Base-by-base conservation (phyloP, 164 flowering plant genomes). In the Vitis riparia region DNA sequence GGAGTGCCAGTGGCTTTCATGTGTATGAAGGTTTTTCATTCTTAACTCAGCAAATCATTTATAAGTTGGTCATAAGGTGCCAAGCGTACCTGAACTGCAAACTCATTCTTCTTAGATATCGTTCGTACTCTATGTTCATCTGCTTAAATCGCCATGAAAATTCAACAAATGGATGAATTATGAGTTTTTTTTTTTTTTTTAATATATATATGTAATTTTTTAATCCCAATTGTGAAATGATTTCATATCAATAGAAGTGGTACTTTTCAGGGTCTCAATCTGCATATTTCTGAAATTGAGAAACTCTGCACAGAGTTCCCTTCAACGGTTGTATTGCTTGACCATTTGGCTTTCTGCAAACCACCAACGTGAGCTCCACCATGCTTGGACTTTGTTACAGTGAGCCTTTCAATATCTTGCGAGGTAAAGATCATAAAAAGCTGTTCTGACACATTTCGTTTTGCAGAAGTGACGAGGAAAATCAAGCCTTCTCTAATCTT, bases 321-420 rank as follows among this genome's bases (percentile, higher is more conserved):
- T 68, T 84, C 91, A 5, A 94, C 97, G 5, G 65, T 68, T 62
- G 95, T 92, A 11, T 62, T 94, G 74, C 88, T 92, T 59, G 97
- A 94, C 84, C 98, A 94, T 72, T 59, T 92, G 62, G 97, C 81
- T 63, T 94, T 94, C 82, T 92, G 97, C 91, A 92, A 87, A 76
- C 92, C 92, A 71, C 97, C 98, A 68, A 55, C 13, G 97, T 92
- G 69, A 85, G 86, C 51, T 68, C 32, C 15, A 55, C 60, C 70
- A 14, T 50, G 0, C 11, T 27, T 5, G 16, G 1, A 11, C 30
- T 75, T 60, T 47, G 50, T 61, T 63, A 7, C 11, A 11, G 48
- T 8, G 15, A 52, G 58, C 56, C 64, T 50, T 69, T 71, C 44
- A 55, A 37, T 50, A 12, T 59, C 55, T 47, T 56, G 68, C 59